Evolutionary conservation across 108 stramenopile genomes (phyloP).

Genomic region (Conticribra guillardii): DNA sequence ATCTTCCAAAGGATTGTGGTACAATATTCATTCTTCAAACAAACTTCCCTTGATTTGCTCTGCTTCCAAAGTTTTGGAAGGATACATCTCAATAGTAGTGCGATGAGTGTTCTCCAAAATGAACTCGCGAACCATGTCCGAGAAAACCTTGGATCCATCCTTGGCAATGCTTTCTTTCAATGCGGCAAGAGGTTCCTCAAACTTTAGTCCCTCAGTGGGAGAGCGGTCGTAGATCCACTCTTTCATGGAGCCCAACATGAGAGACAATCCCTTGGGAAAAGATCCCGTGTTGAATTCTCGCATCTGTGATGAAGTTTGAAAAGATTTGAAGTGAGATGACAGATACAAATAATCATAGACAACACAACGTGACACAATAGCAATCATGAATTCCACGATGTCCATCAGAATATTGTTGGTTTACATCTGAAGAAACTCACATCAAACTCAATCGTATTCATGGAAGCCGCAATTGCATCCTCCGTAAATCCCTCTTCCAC

Average conservation of each 20-base stretch:
- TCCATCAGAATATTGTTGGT: too few species aligned
- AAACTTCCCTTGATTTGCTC: slow-evolving; percentile 64
- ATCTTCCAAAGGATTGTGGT: too few species aligned
- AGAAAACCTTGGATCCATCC: slow-evolving; percentile 84
- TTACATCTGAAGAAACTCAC: too few species aligned
- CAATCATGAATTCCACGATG: too few species aligned
- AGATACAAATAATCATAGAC: neutral
- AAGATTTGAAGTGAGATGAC: neutral
- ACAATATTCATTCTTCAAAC: too few species aligned
- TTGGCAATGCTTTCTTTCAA: slow-evolving; percentile 86
- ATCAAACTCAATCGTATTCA: slow-evolving; percentile 96
- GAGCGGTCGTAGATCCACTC: slow-evolving; percentile 94
- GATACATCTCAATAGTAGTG: slow-evolving; percentile 90
- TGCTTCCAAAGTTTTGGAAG: slow-evolving; percentile 87
- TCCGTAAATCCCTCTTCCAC: slow-evolving; percentile 90
- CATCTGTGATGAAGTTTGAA: slow-evolving; percentile 50
- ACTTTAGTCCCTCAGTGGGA: slow-evolving; percentile 89
- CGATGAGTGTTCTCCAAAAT: slow-evolving; percentile 92
- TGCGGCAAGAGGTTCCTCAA: slow-evolving; percentile 87
- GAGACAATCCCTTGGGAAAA: slow-evolving; percentile 93
- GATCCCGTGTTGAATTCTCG: slow-evolving; percentile 98
- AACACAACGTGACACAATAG: too few species aligned
- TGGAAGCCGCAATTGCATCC: slow-evolving; percentile 87
- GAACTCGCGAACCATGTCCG: slow-evolving; percentile 79
- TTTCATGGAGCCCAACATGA: slow-evolving; percentile 95